phyloP scores from a whole-genome alignment of 2,329 filamentous ascomycete species.

The Zalaria obscura region DNA sequence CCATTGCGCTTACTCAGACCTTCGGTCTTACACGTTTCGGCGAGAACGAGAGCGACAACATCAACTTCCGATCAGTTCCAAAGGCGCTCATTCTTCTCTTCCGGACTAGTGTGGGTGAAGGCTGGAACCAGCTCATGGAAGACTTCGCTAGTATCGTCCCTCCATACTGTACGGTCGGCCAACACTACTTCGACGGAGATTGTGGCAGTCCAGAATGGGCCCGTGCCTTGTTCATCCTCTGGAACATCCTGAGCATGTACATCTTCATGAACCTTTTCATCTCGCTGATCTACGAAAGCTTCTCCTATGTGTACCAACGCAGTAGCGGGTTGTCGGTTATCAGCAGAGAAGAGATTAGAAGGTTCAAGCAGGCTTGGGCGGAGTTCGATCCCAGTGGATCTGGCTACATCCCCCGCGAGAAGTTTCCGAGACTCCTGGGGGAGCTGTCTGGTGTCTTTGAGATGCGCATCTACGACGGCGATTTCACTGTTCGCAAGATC shows the following conservation, averaged over 20 bases:
- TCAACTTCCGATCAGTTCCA: constrained; percentile 88
- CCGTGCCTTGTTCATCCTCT: constrained; percentile 75
- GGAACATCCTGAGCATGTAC: constrained; percentile 99
- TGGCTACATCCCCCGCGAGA: constrained; percentile 80
- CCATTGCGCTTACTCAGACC: constrained; percentile 88
- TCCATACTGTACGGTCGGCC: constrained; percentile 62
- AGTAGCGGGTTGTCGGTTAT: constrained; percentile 86
- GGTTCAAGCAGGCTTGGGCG: constrained; percentile 97
- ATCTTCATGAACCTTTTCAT: constrained; percentile 98
- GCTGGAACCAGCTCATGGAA: constrained; percentile 95
- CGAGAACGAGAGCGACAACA: constrained; percentile 53
- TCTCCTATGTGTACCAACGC: constrained; percentile 96
- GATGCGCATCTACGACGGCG: constrained; percentile 89
- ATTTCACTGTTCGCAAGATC: constrained; percentile 75
- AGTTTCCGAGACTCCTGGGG: constrained; percentile 77
- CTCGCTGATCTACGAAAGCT: constrained; percentile 97
- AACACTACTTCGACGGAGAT: constrained; percentile 71
- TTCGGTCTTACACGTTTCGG: constrained; percentile 91
- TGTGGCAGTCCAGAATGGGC: constrained; percentile 89
- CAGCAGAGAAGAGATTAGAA: constrained; percentile 82
- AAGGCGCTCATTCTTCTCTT: constrained; percentile 90
- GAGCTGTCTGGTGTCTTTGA: constrained; percentile 90
- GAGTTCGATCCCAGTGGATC: constrained; percentile 85
- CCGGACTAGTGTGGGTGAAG: constrained; percentile 83
- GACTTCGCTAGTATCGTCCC: constrained; percentile 72